Conservation (phyloP, 2,329 filamentous ascomycete species). For the Graphilbum fragrans region DNA sequence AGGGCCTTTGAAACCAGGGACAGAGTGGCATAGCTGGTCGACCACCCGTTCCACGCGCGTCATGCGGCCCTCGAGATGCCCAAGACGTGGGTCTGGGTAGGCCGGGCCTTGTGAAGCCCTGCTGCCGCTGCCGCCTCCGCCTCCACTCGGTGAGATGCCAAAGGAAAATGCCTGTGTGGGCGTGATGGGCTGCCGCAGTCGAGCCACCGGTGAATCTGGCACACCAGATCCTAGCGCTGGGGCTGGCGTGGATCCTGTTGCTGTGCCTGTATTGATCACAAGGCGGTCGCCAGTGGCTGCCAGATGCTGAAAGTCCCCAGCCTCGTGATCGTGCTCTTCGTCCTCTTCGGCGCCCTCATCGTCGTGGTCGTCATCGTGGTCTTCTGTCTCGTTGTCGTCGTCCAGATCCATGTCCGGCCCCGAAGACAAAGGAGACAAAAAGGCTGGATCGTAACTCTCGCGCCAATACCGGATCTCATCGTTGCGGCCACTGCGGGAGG, state of each 20-base stretch:
- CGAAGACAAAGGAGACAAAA: slow-evolving; percentile 40
- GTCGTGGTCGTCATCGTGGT: slow-evolving; percentile 14
- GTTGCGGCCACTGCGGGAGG: slow-evolving; percentile 38
- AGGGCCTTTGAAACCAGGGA: slow-evolving; percentile 23
- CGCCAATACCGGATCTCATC: slow-evolving; percentile 55
- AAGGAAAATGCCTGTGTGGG: slow-evolving; percentile 35
- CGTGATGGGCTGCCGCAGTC: not conserved
- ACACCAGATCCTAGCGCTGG: not conserved
- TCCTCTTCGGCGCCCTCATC: slow-evolving; percentile 14
- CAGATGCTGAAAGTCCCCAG: not conserved
- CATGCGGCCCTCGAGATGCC: slow-evolving; percentile 37
- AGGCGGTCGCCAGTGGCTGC: not conserved
- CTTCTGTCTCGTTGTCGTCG: slow-evolving; percentile 10
- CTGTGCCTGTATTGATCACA: slow-evolving; percentile 1
- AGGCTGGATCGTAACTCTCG: slow-evolving; percentile 40
- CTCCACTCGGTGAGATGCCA: too few relatives aligned
- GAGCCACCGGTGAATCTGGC: too few relatives aligned
- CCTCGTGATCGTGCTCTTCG: slow-evolving; percentile 12
- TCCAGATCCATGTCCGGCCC: slow-evolving; percentile 14
- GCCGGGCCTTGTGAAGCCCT: too few relatives aligned
- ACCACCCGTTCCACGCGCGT: slow-evolving; percentile 40
- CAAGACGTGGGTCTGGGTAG: slow-evolving; percentile 43
- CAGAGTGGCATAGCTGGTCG: slow-evolving; percentile 33
- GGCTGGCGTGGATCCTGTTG: not conserved
- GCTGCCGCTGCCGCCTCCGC: too few relatives aligned